A percentile compares a stretch with the other conserved stretches of the same genome.
Evolutionary conservation across 306 rosid genomes (phyloP).

Genomic region (Parietaria judaica): DNA sequence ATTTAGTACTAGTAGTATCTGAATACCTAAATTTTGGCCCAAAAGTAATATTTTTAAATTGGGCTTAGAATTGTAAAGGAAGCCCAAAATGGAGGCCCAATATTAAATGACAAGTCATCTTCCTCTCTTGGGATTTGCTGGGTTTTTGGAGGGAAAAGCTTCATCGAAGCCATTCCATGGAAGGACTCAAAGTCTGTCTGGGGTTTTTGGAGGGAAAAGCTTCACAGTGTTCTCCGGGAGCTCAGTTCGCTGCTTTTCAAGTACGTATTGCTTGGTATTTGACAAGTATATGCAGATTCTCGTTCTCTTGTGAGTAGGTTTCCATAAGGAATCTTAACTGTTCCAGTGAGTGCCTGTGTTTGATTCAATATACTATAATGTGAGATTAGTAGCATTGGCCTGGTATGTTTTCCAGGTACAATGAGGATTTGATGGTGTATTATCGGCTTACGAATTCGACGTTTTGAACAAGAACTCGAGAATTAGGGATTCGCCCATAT

Average conservation of each 20-base stretch:
- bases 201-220: no score
- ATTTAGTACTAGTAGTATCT: no score
- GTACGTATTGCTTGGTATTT: conserved; percentile 24
- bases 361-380: neutral
- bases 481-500: conserved; percentile 39
- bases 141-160: conserved; percentile 1
- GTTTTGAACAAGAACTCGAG: conserved; percentile 37
- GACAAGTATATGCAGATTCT: neutral
- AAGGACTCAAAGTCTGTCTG: conserved; percentile 64
- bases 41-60: no score
- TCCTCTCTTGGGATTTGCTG: neutral
- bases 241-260: conserved; percentile 64
- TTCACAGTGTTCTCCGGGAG: conserved; percentile 58
- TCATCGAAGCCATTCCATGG: conserved; percentile 41
- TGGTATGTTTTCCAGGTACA: conserved; percentile 37
- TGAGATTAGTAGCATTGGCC: conserved; percentile 1
- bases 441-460: conserved; percentile 58
- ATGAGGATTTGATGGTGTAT: conserved; percentile 67
- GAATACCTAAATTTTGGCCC: no score
- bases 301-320: neutral
- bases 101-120: no score
- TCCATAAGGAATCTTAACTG: no score
- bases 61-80: neutral
- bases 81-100: neutral
- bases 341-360: no score